Evolutionary conservation across 2,329 filamentous ascomycete genomes (phyloP).

Genomic region (Calcarisporium arbuscula): DNA sequence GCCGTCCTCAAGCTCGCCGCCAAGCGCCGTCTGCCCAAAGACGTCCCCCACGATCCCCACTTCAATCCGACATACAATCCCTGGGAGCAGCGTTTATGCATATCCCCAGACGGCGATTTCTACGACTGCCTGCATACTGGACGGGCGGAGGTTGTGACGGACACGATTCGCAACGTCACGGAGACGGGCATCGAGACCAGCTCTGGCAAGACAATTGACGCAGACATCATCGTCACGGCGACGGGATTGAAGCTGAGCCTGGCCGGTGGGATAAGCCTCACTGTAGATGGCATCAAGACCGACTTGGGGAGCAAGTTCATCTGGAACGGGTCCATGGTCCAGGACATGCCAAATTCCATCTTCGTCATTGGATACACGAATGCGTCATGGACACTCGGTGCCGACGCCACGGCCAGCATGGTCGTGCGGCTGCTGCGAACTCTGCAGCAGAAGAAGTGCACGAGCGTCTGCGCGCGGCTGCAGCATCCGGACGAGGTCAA

Average conservation of each 20-base stretch:
- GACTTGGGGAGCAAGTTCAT: slow-evolving; percentile 38
- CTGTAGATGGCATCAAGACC: slow-evolving; percentile 42
- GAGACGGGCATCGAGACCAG: slow-evolving; percentile 35
- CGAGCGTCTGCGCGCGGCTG: not conserved
- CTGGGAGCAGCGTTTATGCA: slow-evolving; percentile 65
- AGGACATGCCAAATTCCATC: slow-evolving; percentile 54
- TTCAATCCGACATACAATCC: slow-evolving; percentile 50
- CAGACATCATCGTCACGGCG: slow-evolving; percentile 60
- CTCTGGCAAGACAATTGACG: slow-evolving; percentile 37
- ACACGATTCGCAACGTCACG: slow-evolving; percentile 38
- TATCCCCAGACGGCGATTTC: slow-evolving; percentile 42
- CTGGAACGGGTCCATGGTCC: slow-evolving; percentile 57
- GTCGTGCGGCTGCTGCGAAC: slow-evolving; percentile 1
- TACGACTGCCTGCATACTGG: slow-evolving; percentile 32
- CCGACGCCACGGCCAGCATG: slow-evolving; percentile 30
- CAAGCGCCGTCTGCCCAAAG: slow-evolving; percentile 37
- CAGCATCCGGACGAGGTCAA: not conserved
- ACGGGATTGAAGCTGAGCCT: slow-evolving; percentile 54
- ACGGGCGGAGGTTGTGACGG: slow-evolving; percentile 37
- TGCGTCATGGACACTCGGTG: slow-evolving; percentile 56
- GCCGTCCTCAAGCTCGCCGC: slow-evolving; percentile 35
- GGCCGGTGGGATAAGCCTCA: slow-evolving; percentile 44
- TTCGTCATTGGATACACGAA: slow-evolving; percentile 56
- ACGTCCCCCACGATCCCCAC: slow-evolving; percentile 44
- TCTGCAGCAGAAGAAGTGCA: not conserved